Evolutionary conservation across 2,329 filamentous ascomycete genomes (phyloP).

Genomic region (Huntiella omanensis): DNA sequence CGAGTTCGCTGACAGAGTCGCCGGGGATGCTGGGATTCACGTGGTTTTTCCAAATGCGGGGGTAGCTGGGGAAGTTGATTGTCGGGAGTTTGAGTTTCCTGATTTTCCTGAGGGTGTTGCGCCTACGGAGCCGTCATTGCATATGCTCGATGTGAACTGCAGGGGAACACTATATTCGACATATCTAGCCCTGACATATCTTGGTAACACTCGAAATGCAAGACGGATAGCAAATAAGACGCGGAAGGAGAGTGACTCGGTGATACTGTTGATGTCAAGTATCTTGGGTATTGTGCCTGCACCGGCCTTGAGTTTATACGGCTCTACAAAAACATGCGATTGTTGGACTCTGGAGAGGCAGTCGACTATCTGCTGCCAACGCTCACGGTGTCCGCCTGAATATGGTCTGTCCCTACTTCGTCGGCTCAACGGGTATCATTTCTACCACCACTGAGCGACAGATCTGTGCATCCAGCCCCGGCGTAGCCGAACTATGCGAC

Average conservation of each 20-base stretch:
- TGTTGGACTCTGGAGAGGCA: slow-evolving; percentile 40
- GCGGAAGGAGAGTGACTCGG: slow-evolving; percentile 29
- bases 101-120: slow-evolving; percentile 22
- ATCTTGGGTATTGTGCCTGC: slow-evolving; percentile 34
- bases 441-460: slow-evolving; percentile 26
- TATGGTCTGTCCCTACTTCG: slow-evolving; percentile 48
- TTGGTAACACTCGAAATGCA: slow-evolving; percentile 18
- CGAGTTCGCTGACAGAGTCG: slow-evolving; percentile 30
- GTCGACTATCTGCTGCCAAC: slow-evolving; percentile 29
- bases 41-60: slow-evolving; percentile 50
- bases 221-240: slow-evolving; percentile 13
- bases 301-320: slow-evolving; percentile 22
- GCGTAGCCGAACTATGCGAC: slow-evolving; percentile 22
- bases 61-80: slow-evolving; percentile 23
- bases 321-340: slow-evolving; percentile 45
- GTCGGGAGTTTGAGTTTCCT: slow-evolving; percentile 27
- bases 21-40: slow-evolving; percentile 30
- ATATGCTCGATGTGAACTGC: slow-evolving; percentile 43
- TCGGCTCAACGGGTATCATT: slow-evolving; percentile 37
- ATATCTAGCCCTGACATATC: slow-evolving; percentile 43
- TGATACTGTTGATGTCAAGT: slow-evolving; percentile 44
- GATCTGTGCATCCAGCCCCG: slow-evolving; percentile 26
- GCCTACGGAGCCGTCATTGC: slow-evolving; percentile 28
- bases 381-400: slow-evolving; percentile 38
- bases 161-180: slow-evolving; percentile 45